A percentile compares a stretch with the other conserved stretches of the same genome.
These are phyloP conservation scores for Strobilomyces echinocephalus DNA, from an alignment of 768 basidiomycete genomes.

Conservation along the genomic window DNA sequence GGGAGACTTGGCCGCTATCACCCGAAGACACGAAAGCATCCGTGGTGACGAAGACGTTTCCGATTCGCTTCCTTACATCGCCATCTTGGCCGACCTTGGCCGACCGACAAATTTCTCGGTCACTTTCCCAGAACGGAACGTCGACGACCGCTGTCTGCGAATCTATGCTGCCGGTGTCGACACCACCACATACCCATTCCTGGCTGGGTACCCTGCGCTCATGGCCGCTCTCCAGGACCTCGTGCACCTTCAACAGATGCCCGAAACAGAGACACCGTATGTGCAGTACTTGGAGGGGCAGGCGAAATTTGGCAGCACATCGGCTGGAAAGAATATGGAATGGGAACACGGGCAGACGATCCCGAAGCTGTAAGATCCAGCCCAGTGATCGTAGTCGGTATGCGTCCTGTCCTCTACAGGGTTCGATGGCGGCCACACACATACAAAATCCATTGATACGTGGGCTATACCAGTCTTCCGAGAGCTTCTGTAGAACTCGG, in stretches of 20 bases:
- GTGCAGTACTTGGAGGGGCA: neutral
- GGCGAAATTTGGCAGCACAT: neutral
- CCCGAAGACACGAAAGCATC: neutral
- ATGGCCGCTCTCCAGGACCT: neutral
- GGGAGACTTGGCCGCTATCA: neutral
- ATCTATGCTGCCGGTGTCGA: constrained; percentile 3
- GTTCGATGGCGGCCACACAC: too few relatives aligned
- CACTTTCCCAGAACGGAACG: neutral
- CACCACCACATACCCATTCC: constrained; percentile 2
- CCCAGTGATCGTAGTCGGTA: too few relatives aligned
- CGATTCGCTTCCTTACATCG: neutral
- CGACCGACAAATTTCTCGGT: neutral
- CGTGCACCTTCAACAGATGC: neutral
- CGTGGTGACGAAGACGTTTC: neutral
- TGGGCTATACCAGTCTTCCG: too few relatives aligned
- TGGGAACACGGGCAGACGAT: constrained; percentile 6
- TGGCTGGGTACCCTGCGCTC: neutral
- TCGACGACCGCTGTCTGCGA: constrained; percentile 5
- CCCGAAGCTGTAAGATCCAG: neutral
- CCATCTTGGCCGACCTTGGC: constrained; percentile 9
- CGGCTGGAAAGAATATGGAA: neutral
- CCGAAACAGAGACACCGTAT: neutral
- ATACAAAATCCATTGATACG: too few relatives aligned
- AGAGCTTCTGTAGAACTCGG: too few relatives aligned
- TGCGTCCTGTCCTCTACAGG: too few relatives aligned